phyloP scores from a whole-genome alignment of 306 rosid species.

The Trichosanthes cucumerina region DNA sequence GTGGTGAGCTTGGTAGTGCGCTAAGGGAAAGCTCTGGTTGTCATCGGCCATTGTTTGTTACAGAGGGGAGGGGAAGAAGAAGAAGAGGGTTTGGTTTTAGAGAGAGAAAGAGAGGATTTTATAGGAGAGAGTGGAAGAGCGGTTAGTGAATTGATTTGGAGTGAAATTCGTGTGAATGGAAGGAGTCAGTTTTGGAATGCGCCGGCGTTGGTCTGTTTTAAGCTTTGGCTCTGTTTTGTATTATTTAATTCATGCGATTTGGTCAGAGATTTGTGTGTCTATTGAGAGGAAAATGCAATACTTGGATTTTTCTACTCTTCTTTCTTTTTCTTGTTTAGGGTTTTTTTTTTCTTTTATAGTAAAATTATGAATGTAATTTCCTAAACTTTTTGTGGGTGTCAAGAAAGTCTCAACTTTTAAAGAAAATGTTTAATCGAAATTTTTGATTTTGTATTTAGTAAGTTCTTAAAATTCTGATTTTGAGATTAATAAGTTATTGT shows the following conservation, averaged over 20 bases:
- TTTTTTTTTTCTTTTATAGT: no score
- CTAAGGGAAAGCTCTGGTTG: slow-evolving; percentile 22
- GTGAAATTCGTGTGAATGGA: background rate
- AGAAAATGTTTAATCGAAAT: no score
- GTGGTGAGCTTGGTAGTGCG: slow-evolving; percentile 9
- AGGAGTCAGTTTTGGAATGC: slow-evolving; percentile 13
- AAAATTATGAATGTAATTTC: no score
- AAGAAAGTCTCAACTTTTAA: no score
- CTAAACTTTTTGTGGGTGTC: no score
- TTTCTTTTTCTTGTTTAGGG: no score
- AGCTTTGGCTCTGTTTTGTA: background rate
- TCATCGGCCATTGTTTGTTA: slow-evolving; percentile 21
- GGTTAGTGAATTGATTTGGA: background rate
- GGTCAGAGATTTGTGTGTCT: background rate
- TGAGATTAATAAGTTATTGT: no score
- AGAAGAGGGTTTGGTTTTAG: background rate
- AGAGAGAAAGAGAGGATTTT: background rate
- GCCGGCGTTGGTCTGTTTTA: background rate
- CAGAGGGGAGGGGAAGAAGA: background rate
- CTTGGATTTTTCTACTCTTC: no score
- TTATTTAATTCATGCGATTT: background rate
- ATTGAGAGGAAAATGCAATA: background rate
- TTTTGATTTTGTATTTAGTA: no score
- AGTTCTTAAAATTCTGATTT: no score
- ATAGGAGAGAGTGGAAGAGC: background rate